phyloP scores from a whole-genome alignment of 345 rosid species.

The Populus pruinosa region DNA sequence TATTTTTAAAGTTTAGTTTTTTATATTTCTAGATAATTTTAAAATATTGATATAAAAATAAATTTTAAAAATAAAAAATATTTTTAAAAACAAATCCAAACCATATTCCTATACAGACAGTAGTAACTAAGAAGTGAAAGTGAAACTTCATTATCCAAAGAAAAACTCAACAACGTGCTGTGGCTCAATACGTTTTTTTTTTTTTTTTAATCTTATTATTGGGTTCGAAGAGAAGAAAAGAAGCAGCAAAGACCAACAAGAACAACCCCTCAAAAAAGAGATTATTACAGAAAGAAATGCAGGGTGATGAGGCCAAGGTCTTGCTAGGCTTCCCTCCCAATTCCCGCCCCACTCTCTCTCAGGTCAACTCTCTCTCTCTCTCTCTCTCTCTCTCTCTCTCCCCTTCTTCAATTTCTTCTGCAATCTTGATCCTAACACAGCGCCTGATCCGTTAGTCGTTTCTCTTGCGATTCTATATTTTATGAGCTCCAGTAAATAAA shows the following conservation, averaged over 20 bases:
- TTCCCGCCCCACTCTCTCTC: conserved; percentile 56
- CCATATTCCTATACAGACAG: too few species aligned
- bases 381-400: not conserved
- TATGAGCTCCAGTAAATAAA: not conserved
- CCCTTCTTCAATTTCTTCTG: not conserved
- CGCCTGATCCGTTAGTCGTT: not conserved
- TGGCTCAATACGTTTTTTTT: too few species aligned
- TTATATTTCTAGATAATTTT: too few species aligned
- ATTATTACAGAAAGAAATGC: conserved; percentile 39
- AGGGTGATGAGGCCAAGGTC: conserved; percentile 69
- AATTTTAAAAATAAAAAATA: too few species aligned
- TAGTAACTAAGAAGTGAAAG: too few species aligned
- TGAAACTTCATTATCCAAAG: too few species aligned
- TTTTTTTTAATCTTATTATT: too few species aligned
- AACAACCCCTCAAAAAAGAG: not conserved
- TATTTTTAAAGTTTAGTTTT: too few species aligned
- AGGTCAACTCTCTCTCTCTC: conserved; percentile 39
- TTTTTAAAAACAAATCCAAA: too few species aligned
- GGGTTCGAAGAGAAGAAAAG: not conserved
- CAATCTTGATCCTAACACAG: not conserved
- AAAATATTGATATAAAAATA: too few species aligned
- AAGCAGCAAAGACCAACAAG: not conserved
- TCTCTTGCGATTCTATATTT: not conserved
- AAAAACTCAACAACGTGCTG: too few species aligned
- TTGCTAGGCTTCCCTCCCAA: conserved; percentile 69